Evolutionary conservation across 352 stramenopile genomes (phyloP), one percentile per base, ranked within the genome.

Genomic region (Globisporangium yorkense): DNA sequence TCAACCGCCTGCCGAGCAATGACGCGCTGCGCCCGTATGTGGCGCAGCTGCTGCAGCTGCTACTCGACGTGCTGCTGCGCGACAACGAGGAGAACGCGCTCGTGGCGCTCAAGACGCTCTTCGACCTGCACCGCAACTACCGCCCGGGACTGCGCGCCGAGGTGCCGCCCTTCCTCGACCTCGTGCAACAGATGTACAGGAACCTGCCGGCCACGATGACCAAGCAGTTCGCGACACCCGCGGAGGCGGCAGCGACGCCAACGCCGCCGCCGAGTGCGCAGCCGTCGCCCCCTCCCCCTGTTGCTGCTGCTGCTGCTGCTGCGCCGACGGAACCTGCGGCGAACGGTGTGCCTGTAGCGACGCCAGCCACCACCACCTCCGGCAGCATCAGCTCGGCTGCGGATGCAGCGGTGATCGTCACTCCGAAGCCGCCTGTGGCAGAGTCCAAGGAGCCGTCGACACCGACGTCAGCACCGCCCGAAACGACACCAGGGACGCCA

Each of bases 71-170:
- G 39, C 70, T 99, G 48, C 83, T 90, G 44, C 75, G 87, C 39
- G 97, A 99, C 70, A 98, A 98, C 66, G 96, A 99, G 71, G 95
- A 98, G 44, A 99, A 99, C 74, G 92, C 91, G 27, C 75, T 99
- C 18, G 75, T 98, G 55, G 92, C 89, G 56, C 72, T 98, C 46
- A 88, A 96, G 60, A 98, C 97, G 60, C 90, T 99, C 37, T 99
- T 99, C 67, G 94, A 98, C 58, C 69, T 99, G 57, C 96, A 98
- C 72, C 98, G 98, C 61, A 97, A 97, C 63, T 99, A 98, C 71
- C 84, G 92, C 7, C 82, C 90, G 0, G 77, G 73, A 8, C 74
- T 98, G n/a, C 78, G 87, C 20, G 89, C 88, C 44, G 82, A 98
- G 63, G 94, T 98, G 48, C 86, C 91, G 64, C 71, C 84, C 5